A percentile compares a stretch with the other conserved stretches of the same genome.
phyloP scores from a whole-genome alignment of 208 protist genomes.

The Wallacemonas sp. region DNA sequence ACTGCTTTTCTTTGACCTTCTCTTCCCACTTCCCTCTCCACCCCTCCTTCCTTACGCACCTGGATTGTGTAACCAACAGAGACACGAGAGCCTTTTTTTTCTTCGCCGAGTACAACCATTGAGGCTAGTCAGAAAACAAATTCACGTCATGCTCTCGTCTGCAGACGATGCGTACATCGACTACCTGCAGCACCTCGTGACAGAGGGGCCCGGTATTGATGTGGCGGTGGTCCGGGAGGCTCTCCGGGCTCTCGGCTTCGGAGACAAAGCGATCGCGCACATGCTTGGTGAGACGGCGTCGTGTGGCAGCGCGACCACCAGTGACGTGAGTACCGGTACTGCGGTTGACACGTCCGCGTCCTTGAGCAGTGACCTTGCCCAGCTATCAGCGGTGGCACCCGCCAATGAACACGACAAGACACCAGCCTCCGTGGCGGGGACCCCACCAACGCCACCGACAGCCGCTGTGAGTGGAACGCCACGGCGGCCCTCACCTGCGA shows the following conservation, averaged over 20 bases:
- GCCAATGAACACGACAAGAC: too few relatives aligned
- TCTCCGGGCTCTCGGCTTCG: conserved; percentile 44
- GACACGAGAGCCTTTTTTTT: too few relatives aligned
- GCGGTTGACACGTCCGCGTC: background rate
- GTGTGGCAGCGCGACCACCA: background rate
- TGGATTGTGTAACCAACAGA: too few relatives aligned
- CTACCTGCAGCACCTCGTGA: conserved; percentile 36
- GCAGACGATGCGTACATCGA: conserved; percentile 49
- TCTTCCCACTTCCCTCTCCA: too few relatives aligned
- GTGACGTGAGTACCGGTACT: conserved; percentile 1
- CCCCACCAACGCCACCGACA: background rate
- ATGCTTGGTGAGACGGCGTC: conserved; percentile 42
- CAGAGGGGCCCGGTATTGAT: conserved; percentile 30
- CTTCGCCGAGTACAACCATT: background rate
- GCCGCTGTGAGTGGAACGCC: background rate
- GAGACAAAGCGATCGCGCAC: conserved; percentile 22
- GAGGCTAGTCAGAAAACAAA: background rate
- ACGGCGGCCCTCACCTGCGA: background rate
- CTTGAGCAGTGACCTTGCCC: background rate
- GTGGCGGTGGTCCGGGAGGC: conserved; percentile 44
- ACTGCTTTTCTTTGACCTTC: too few relatives aligned
- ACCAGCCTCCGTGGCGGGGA: too few relatives aligned
- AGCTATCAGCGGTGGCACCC: too few relatives aligned
- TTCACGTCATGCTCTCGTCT: conserved; percentile 43
- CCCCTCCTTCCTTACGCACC: too few relatives aligned